Evolutionary conservation across 495 filamentous ascomycete genomes (phyloP), one percentile per base, ranked within the genome.

Genomic region (Penicillium waksmanii): DNA sequence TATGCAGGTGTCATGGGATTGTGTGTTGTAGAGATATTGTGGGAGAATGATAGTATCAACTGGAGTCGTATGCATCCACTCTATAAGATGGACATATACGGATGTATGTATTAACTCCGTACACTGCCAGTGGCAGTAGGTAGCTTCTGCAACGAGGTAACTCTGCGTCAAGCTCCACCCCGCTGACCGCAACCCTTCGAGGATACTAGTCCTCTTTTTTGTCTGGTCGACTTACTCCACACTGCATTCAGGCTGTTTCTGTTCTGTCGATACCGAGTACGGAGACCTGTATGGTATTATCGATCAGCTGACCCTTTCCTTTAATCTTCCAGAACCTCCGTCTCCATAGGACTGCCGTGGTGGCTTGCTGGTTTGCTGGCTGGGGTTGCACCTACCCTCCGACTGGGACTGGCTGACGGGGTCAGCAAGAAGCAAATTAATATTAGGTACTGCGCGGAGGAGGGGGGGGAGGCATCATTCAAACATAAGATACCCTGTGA

Each of bases 221-320:
- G 15, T 17, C 46, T 48, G 46, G 46, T 55, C 43, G 36, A 38
- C 11, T 13, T 13, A n/a, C 51, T 55, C 51, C 51, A 60, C 57
- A 50, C 17, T 55, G 43, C 33, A 55, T 60, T 60, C 51, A 60
- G 57, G 51, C 42, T 55, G 57, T 55, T 38, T 38, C 15, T n/a
- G n/a, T 33, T 31, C 11, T n/a, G 19, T 15, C 27, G 36, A 19
- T 15, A 54, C 19, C 18, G 18, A 27, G 18, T 23, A 54, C 36
- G 10, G 4, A 13, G 38, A 44, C 34, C 43, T 33, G 54, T 56
- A 56, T 56, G 11, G 46, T 48, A 48, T 48, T n/a, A 27, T 48
- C 2, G 23, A 60, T 60, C 57, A 60, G 57, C 53, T 60, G 57
- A 60, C 51, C 44, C 27, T 42, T 53, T 48, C 11, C 19, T 21